phyloP scores from a whole-genome alignment of 768 basidiomycete species.

The Naganishia friedmannii region DNA sequence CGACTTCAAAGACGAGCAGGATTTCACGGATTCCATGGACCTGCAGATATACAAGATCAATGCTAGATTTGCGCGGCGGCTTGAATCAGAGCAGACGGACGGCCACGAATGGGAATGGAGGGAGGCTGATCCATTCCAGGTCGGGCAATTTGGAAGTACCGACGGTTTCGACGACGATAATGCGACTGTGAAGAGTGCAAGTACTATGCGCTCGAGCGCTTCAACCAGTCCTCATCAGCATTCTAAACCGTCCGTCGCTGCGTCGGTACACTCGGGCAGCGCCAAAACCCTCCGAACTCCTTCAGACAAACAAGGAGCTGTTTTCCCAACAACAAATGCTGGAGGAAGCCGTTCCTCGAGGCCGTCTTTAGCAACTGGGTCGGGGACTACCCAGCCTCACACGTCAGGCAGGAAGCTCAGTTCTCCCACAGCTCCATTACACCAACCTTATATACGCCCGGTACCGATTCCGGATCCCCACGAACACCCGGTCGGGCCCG shows the following conservation, averaged over 20 bases:
- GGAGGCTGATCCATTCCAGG: no score
- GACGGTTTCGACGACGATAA: background rate
- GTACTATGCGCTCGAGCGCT: background rate
- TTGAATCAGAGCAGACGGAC: background rate
- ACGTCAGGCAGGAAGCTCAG: background rate
- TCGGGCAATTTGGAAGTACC: constrained; percentile 46
- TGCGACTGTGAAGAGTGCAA: constrained; percentile 1
- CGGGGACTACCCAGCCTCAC: background rate
- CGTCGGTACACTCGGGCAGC: no score
- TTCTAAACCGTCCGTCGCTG: background rate
- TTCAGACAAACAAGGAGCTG: background rate
- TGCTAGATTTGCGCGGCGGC: background rate
- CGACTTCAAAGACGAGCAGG: constrained; percentile 66
- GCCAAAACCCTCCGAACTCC: background rate
- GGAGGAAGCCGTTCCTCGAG: background rate
- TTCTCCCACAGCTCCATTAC: background rate
- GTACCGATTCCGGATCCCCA: constrained; percentile 62
- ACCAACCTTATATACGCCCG: background rate
- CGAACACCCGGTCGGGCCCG: constrained; percentile 64
- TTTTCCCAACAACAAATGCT: background rate
- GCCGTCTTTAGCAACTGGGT: background rate
- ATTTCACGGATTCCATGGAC: constrained; percentile 56
- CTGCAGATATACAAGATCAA: background rate
- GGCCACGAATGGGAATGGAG: background rate
- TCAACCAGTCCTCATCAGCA: background rate